These are phyloP conservation scores for Fusarium sp. DNA, from an alignment of 2,329 filamentous ascomycete species.

Conservation along the genomic window DNA sequence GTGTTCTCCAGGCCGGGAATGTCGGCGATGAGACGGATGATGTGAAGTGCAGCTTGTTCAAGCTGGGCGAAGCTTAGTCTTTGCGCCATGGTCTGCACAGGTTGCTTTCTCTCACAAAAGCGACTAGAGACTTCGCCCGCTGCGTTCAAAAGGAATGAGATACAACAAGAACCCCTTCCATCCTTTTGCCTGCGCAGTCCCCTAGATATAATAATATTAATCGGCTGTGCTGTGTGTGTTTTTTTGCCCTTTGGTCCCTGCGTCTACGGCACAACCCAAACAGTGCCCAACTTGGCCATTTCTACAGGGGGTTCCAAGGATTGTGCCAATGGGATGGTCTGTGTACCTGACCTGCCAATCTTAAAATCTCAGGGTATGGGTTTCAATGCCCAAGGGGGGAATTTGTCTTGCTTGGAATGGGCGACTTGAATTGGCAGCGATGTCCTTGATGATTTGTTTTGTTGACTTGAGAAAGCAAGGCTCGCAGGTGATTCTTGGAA, in stretches of 20 bases:
- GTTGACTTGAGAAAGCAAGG: neutral
- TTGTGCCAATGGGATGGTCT: constrained; percentile 11
- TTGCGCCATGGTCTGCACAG: constrained; percentile 33
- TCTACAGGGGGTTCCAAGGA: constrained; percentile 15
- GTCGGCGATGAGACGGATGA: constrained; percentile 82
- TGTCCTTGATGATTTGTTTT: neutral
- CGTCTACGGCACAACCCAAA: constrained; percentile 3
- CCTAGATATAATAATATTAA: constrained; percentile 23
- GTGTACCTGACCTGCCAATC: constrained; percentile 22
- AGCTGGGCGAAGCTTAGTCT: constrained; percentile 48
- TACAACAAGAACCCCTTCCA: neutral
- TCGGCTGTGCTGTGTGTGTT: no score
- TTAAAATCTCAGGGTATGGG: constrained; percentile 34
- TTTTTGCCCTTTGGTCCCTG: neutral
- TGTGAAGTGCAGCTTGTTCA: constrained; percentile 84
- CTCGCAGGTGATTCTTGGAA: neutral
- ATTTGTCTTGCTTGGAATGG: constrained; percentile 8
- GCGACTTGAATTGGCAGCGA: neutral
- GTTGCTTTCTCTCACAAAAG: constrained; percentile 24
- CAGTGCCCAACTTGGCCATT: constrained; percentile 26
- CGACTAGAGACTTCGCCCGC: constrained; percentile 32
- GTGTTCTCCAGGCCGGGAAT: constrained; percentile 43
- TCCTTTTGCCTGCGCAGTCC: neutral
- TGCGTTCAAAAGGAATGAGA: neutral
- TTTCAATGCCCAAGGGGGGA: constrained; percentile 25